Base-by-base conservation (phyloP, 345 rosid species). In the Melastoma malabathricum region DNA sequence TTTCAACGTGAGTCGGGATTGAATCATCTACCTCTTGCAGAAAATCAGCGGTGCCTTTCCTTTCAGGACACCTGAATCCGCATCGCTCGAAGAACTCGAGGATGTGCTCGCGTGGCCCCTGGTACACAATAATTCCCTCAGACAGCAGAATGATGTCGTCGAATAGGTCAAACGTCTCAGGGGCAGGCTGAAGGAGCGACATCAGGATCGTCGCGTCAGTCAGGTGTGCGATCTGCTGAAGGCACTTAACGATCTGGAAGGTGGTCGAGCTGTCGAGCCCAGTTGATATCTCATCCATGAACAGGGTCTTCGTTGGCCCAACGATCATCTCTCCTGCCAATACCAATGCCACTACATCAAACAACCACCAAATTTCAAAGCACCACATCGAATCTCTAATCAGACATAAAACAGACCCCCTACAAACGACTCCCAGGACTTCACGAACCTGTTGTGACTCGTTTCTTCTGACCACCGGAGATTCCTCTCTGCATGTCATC, bases 241-340 rank as follows among this genome's bases (percentile, higher is more conserved):
- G 61, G 62, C 93, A 87, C 66, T 77, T 87, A 56, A 87, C 93
- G 18, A 92, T 84, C 55, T 87, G 98, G 48, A 16, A 82, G 10
- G 98, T 77, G 0, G 96, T 90, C 49, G 84, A 82, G 71, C 90
- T 82, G 61, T 92, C 95, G 16, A 87, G 70, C 43, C 93, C 96
- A 0, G 93, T 92, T 10, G 98, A 87, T 74, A 84, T 92, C 59
- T 87, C 98, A 51, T 92, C 96, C 96, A 87, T 87, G 69, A 77
- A 87, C 54, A 92, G 27, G 10, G 93, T 72, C 58, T 84, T 92
- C 38, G 95, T 77, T 19, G 98, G 98, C 15, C 95, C 86, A 47
- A 84, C 98, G 38, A 87, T 80, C 93, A 87, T 87, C 69, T 92
- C 98, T 39, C 96, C 95, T 86, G 65, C 20, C 38, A 29, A 6